Percentiles rank a stretch among this genome's conserved stretches.
phyloP scores from a whole-genome alignment of 148 eudicot species.

The Chenopodium album region DNA sequence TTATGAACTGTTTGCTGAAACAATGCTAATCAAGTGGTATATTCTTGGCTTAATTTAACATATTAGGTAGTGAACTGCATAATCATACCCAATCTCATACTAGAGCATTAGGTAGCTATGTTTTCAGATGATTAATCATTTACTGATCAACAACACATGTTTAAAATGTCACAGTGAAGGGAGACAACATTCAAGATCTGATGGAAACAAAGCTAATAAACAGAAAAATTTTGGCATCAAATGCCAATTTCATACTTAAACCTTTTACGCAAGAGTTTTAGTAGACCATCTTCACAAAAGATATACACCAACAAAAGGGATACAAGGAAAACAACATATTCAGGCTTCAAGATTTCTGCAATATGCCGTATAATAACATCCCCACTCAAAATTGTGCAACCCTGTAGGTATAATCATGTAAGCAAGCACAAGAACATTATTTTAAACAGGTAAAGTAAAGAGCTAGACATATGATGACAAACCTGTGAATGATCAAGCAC shows the following conservation, averaged over 20 bases:
- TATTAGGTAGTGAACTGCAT: too few relatives aligned
- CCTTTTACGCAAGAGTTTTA: background rate
- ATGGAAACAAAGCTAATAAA: background rate
- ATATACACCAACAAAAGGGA: conserved; percentile 30
- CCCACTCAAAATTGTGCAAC: conserved; percentile 93
- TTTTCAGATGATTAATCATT: too few relatives aligned
- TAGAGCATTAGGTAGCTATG: too few relatives aligned
- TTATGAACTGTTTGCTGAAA: background rate
- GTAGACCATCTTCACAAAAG: background rate
- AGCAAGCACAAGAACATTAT: background rate
- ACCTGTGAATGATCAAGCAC: conserved; percentile 81
- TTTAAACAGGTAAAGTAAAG: background rate
- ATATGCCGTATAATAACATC: conserved; percentile 90
- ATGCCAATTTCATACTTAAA: background rate
- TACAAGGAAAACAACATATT: conserved; percentile 95
- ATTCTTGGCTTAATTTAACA: too few relatives aligned
- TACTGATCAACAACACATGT: background rate
- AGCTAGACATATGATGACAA: conserved; percentile 17
- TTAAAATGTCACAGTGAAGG: background rate
- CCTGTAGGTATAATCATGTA: conserved; percentile 44
- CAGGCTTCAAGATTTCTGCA: conserved; percentile 69
- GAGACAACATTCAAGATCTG: background rate
- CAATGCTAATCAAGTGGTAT: background rate
- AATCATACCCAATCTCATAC: too few relatives aligned
- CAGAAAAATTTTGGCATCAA: background rate